phyloP scores from a whole-genome alignment of 2,329 filamentous ascomycete genomes.

The Penicillium brasilianum region DNA sequence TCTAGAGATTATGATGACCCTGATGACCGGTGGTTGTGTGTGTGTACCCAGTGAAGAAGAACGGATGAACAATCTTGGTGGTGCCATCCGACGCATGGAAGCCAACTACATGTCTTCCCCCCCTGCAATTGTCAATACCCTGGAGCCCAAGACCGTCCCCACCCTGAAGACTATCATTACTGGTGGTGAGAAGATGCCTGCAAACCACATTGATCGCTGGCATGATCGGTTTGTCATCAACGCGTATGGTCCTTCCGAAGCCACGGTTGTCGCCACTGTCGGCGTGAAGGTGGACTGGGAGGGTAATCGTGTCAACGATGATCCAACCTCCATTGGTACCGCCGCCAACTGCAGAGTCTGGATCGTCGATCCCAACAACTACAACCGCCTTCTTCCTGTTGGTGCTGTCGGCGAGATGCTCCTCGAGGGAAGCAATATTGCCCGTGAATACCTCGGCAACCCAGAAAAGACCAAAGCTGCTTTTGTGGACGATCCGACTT shows the following conservation, averaged over 20 bases:
- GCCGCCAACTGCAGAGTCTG: conserved; percentile 42
- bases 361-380: conserved; percentile 47
- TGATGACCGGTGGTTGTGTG: conserved; percentile 63
- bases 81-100: conserved; percentile 56
- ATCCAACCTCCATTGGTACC: conserved; percentile 43
- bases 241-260: conserved; percentile 51
- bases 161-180: conserved; percentile 50
- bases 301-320: conserved; percentile 36
- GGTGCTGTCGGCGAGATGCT: conserved; percentile 56
- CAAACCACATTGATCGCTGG: conserved; percentile 52
- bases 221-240: conserved; percentile 51
- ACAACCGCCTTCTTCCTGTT: conserved; percentile 47
- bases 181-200: conserved; percentile 53
- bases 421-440: conserved; percentile 53
- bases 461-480: conserved; percentile 40
- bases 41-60: conserved; percentile 62
- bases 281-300: conserved; percentile 39
- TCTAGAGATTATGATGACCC: conserved; percentile 59
- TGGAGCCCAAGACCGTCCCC: conserved; percentile 52
- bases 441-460: conserved; percentile 51
- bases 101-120: conserved; percentile 63
- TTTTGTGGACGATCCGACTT: conserved; percentile 43
- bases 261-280: conserved; percentile 41
- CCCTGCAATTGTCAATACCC: conserved; percentile 60
- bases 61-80: conserved; percentile 56